phyloP scores from a whole-genome alignment of 2,329 filamentous ascomycete genomes.

The Monilinia polystroma region DNA sequence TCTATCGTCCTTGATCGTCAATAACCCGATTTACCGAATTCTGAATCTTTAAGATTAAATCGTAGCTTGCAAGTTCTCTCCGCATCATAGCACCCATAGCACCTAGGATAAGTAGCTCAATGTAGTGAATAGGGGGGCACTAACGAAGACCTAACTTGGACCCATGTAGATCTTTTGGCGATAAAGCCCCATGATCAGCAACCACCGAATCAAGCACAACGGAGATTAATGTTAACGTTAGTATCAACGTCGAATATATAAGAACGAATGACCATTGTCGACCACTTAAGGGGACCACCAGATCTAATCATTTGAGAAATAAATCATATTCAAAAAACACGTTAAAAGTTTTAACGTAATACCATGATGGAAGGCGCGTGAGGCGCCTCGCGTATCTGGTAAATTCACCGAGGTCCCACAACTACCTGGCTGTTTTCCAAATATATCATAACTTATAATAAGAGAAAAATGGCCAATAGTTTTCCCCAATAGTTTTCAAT shows the following conservation, averaged over 20 bases:
- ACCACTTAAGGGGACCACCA: neutral
- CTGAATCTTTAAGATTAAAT: neutral
- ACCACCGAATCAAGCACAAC: neutral
- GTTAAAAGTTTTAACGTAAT: constrained; percentile 5
- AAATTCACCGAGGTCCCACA: neutral
- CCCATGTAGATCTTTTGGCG: constrained; percentile 4
- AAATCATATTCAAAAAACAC: neutral
- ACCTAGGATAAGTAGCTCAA: constrained; percentile 13
- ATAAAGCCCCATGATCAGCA: constrained; percentile 13
- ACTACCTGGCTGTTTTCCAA: constrained; percentile 5
- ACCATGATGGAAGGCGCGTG: neutral
- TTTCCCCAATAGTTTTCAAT: neutral
- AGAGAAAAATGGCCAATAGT: neutral
- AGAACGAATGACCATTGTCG: constrained; percentile 4
- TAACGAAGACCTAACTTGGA: neutral
- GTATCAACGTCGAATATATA: neutral
- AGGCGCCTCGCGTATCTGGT: constrained; percentile 1
- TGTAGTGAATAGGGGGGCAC: constrained; percentile 12
- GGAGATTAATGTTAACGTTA: constrained; percentile 10
- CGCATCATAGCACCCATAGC: neutral
- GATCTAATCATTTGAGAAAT: constrained; percentile 23
- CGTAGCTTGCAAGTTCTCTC: neutral
- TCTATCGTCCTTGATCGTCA: constrained; percentile 2
- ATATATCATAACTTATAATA: neutral
- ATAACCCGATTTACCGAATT: constrained; percentile 14